Evolutionary conservation across 129 eudicot genomes (phyloP), one percentile per base, ranked within the genome.

Genomic region (Escallonia herrerae): DNA sequence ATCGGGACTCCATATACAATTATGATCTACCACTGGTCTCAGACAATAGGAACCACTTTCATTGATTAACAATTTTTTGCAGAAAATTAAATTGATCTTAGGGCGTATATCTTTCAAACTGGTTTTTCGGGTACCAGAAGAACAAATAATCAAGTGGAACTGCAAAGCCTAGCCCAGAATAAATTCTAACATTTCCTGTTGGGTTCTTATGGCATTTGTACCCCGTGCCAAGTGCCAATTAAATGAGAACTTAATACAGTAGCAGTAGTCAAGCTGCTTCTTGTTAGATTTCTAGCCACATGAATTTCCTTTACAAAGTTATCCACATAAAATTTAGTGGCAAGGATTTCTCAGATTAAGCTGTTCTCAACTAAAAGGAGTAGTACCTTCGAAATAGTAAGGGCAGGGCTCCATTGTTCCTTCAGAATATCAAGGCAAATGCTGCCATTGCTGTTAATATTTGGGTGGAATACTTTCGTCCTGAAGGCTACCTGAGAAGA

Each of bases 381-480:
- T 5, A 59, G 12, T 22, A 15, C 78, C 78, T 74, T 74, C 15
- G 78, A 74, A 55, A 74, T 67, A 4, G 78, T 74, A 49, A 74
- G 78, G 52, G 78, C 78, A 40, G 78, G 78, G 56, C 78, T 74
- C 78, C 78, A 74, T 68, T 74, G 78, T 38, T 74, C 78, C 73
- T 74, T 74, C 58, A 74, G 13, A 51, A 74, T 74, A 66, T 74
- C 78, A 52, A 74, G 72, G 53, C 78, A 74, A 60, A 74, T 74
- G 68, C 78, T 66, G 37, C 78, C 78, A 8, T 74, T 74, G 62
- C 78, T 74, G 63, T 74, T 74, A n/a, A 74, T 74, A 59, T 74
- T 74, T 49, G 78, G 78, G 54, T 74, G 73, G 40, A 74, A 74
- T 43, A 74, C 73, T 63, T 66, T 74, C 9, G 78, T 74, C 72